Evolutionary conservation across 1,139 yeast species (phyloP).

Genomic region (Blastobotrys proliferans): DNA sequence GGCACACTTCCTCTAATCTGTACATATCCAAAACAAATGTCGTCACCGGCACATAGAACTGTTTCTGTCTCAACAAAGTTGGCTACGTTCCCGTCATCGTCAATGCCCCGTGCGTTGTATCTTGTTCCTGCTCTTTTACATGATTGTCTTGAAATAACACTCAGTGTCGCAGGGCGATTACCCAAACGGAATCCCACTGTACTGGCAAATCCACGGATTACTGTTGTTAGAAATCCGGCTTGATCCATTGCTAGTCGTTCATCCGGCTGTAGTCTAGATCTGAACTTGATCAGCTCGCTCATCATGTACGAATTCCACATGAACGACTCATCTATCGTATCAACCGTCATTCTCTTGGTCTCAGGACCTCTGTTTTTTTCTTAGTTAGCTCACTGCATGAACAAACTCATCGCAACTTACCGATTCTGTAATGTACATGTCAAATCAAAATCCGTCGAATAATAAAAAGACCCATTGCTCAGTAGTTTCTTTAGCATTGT

Average conservation of each 20-base stretch:
- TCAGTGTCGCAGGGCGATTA: slow-evolving; percentile 50
- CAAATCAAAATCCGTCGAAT: slow-evolving; percentile 85
- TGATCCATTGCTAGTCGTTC: slow-evolving; percentile 60
- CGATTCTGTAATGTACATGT: slow-evolving; percentile 72
- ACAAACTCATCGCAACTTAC: slow-evolving; percentile 14
- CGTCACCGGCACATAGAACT: slow-evolving; percentile 53
- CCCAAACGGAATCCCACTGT: slow-evolving; percentile 53
- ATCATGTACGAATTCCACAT: slow-evolving; percentile 97
- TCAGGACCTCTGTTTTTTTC: slow-evolving; percentile 17
- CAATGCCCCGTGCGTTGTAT: slow-evolving; percentile 90
- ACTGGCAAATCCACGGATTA: slow-evolving; percentile 91
- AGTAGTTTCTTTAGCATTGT: slow-evolving; percentile 70
- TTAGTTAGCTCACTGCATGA: slow-evolving; percentile 2
- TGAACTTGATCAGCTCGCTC: slow-evolving; percentile 71
- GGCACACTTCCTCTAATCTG: slow-evolving; percentile 96
- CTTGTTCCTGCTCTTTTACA: slow-evolving; percentile 97
- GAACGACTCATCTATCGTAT: slow-evolving; percentile 60
- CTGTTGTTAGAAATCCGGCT: slow-evolving; percentile 81
- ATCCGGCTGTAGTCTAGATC: slow-evolving; percentile 61
- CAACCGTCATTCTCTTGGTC: slow-evolving; percentile 40
- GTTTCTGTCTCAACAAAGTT: slow-evolving; percentile 95
- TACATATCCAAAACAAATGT: slow-evolving; percentile 66
- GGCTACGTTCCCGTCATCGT: slow-evolving; percentile 92
- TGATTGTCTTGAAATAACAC: slow-evolving; percentile 86
- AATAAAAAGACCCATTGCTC: slow-evolving; percentile 86